Base-by-base conservation (phyloP, 2,329 filamentous ascomycete genomes). In the Ceratocystis huliohia region DNA sequence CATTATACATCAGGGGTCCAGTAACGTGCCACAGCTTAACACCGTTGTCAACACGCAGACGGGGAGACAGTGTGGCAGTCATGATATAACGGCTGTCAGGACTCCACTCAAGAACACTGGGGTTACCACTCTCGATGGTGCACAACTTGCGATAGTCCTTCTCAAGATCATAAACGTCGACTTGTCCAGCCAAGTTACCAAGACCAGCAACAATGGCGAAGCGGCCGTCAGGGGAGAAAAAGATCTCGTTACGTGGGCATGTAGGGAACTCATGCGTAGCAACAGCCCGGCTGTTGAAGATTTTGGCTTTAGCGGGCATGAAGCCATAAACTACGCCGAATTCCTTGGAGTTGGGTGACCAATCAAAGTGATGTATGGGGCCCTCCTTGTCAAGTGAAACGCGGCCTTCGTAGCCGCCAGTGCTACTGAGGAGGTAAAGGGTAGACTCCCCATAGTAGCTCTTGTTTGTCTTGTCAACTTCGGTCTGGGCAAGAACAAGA, bases 371-470 rank as follows among this genome's bases (percentile, higher is more conserved):
- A 76, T 97, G 93, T 72, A 97, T 96, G 4, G 94, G 94, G 0
- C 94, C 94, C 75, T 97, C 93, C 79, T 97, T 97, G 77, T 99
- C 94, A 63, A 96, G 81, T 69, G 88, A 84, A 71, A 99, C 87
- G 71, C 94, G 87, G 67, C 93, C 94, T 76, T 99, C 94, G 73
- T 97, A 95, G 61, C 87, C 86, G 69, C 92, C 93, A 73, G 88
- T 95, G 70, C 91, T 88, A 76, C 90, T 96, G 69, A 99, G 83
- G 71, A 99, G 83, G 78, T 97, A 97, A 74, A 99, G 86, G 70
- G 90, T 97, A 8, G 94, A 97, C 80, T 99, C 94, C 74, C 94
- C 94, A 72, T 99, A 99, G 80, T 99, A 99, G 78, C 91, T 96
- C 85, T 97, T 97, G 77, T 95, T 95, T 67, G 91, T 91, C 79